These are phyloP conservation scores for Lepiota subincarnata DNA, from an alignment of 768 basidiomycete species.

Conservation along the genomic window DNA sequence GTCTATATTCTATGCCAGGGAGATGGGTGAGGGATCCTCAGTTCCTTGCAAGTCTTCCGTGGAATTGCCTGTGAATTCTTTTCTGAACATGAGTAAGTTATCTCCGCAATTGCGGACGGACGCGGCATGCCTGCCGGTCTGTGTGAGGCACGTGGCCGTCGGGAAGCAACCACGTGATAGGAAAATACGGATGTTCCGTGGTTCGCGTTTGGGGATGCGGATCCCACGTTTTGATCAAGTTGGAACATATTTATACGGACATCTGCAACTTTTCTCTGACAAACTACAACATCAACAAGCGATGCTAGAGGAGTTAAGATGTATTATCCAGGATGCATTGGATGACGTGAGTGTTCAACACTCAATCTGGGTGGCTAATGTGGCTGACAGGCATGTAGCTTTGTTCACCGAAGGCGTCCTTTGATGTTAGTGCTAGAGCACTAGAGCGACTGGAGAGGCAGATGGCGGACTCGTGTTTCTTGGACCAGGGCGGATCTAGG, in stretches of 20 bases:
- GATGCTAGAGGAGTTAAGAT: slow-evolving; percentile 31
- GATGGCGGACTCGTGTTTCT: slow-evolving; percentile 46
- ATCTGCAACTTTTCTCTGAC: slow-evolving; percentile 16
- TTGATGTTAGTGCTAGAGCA: slow-evolving; percentile 47
- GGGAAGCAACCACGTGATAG: neutral
- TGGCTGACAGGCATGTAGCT: slow-evolving; percentile 40
- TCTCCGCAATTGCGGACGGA: neutral
- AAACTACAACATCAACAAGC: slow-evolving; percentile 14
- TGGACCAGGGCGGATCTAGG: slow-evolving; percentile 30
- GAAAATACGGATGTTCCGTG: neutral
- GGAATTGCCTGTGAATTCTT: slow-evolving; percentile 5
- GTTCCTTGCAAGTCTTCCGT: neutral
- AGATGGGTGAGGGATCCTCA: neutral
- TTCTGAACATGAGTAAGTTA: neutral
- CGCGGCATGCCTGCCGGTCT: neutral
- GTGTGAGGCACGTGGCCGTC: neutral
- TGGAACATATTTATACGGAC: slow-evolving; percentile 22
- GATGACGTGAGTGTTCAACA: slow-evolving; percentile 53
- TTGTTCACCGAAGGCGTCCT: slow-evolving; percentile 55
- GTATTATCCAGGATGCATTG: slow-evolving; percentile 53
- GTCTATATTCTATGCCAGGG: neutral
- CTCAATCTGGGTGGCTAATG: neutral
- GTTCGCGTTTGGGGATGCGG: neutral
- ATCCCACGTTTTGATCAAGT: slow-evolving; percentile 4
- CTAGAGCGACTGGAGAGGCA: slow-evolving; percentile 53